These are phyloP conservation scores for Chrysosporium queenslandicum DNA, from an alignment of 2,329 filamentous ascomycete species.

Conservation along the genomic window DNA sequence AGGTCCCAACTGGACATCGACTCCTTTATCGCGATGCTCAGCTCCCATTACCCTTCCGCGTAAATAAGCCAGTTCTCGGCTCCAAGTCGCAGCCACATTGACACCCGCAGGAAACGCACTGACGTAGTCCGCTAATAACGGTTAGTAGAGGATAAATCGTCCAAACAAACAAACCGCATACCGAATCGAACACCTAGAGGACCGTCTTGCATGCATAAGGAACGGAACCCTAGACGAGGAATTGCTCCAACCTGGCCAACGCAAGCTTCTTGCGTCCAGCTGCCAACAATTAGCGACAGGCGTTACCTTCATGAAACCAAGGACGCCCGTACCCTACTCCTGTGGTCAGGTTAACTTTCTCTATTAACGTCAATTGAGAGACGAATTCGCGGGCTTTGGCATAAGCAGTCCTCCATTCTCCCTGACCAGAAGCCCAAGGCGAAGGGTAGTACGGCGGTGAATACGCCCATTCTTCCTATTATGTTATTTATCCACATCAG, in stretches of 20 bases:
- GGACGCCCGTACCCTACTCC: slow-evolving; percentile 75
- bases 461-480: slow-evolving; percentile 21
- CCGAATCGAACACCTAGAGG: slow-evolving; percentile 67
- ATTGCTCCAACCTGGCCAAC: slow-evolving; percentile 58
- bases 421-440: slow-evolving; percentile 70
- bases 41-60: slow-evolving; percentile 64
- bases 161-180: slow-evolving; percentile 24
- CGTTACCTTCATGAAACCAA: no score
- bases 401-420: slow-evolving; percentile 68
- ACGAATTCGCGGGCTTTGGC: slow-evolving; percentile 67
- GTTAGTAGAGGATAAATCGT: slow-evolving; percentile 9
- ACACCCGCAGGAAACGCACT: slow-evolving; percentile 72
- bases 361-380: slow-evolving; percentile 66
- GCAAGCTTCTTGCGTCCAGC: slow-evolving; percentile 60
- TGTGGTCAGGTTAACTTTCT: slow-evolving; percentile 93
- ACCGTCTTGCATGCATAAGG: slow-evolving; percentile 78
- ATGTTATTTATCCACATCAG: not conserved
- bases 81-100: slow-evolving; percentile 74
- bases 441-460: slow-evolving; percentile 70
- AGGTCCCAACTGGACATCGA: slow-evolving; percentile 65
- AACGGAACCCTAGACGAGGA: slow-evolving; percentile 49
- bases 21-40: slow-evolving; percentile 65
- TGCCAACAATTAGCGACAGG: slow-evolving; percentile 22
- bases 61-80: slow-evolving; percentile 57
- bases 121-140: slow-evolving; percentile 56